Evolutionary conservation across 176 grass and related monocot genomes (phyloP).

Genomic region (Ananas comosus): DNA sequence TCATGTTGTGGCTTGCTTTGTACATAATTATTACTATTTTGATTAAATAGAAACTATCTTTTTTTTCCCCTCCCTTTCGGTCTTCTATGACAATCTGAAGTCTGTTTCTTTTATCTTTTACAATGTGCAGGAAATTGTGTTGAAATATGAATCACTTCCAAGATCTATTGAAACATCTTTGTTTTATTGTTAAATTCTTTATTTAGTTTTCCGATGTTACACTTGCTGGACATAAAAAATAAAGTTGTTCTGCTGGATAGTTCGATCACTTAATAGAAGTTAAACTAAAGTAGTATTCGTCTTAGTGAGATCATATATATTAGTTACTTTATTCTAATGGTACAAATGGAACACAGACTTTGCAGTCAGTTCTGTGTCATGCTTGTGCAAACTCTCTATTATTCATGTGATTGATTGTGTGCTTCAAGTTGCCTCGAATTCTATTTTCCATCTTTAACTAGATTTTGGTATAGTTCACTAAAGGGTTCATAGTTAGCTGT

Average conservation of each 20-base stretch:
- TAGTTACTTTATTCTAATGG: neutral
- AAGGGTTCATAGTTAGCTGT: neutral
- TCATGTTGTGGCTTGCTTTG: neutral
- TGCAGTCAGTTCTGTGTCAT: neutral
- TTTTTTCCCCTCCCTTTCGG: too few relatives aligned
- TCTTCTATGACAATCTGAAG: too few relatives aligned
- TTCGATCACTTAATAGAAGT: neutral
- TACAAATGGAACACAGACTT: neutral
- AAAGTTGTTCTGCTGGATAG: neutral
- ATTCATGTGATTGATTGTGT: neutral
- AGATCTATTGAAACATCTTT: neutral
- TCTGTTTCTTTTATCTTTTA: too few relatives aligned
- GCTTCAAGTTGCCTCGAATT: neutral
- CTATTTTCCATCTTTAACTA: neutral
- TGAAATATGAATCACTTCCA: too few relatives aligned
- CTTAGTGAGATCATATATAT: neutral
- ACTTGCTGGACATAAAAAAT: neutral
- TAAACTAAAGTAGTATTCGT: neutral
- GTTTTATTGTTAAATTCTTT: neutral
- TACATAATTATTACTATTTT: conserved; percentile 4
- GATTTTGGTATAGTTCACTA: neutral
- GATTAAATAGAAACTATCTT: neutral
- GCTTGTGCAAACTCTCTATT: neutral
- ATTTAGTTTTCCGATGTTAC: neutral
- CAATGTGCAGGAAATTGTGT: too few relatives aligned